phyloP scores from a whole-genome alignment of 495 filamentous ascomycete species.

The Parathielavia hyrcaniae region DNA sequence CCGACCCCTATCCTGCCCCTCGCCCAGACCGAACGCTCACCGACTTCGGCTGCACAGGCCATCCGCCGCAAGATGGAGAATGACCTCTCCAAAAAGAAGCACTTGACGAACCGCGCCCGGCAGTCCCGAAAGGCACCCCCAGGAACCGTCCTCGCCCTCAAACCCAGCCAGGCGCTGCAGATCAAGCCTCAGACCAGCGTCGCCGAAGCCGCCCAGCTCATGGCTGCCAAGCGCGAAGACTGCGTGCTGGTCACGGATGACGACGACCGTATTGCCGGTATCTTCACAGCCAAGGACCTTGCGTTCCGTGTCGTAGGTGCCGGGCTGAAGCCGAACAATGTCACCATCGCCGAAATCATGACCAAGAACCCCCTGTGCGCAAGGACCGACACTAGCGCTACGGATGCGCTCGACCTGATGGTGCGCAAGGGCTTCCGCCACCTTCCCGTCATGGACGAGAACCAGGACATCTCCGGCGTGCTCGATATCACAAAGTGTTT shows the following conservation, averaged over 20 bases:
- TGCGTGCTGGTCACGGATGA: conserved; percentile 99
- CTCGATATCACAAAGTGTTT: conserved; percentile 99
- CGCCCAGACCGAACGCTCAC: conserved; percentile 6
- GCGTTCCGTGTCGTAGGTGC: conserved; percentile 93
- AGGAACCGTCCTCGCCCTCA: conserved; percentile 89
- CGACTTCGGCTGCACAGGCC: conserved; percentile 53
- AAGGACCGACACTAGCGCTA: conserved; percentile 94
- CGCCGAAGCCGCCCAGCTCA: conserved; percentile 93
- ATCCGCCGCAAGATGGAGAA: conserved; percentile 95
- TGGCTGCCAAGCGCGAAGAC: conserved; percentile 98
- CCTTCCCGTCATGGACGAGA: conserved; percentile 98
- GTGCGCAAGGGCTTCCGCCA: conserved; percentile 96
- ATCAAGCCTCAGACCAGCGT: conserved; percentile 95
- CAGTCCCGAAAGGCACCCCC: conserved; percentile 89
- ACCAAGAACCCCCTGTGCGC: conserved; percentile 98
- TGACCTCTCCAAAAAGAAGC: conserved; percentile 96
- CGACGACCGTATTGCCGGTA: conserved; percentile 93
- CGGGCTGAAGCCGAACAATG: conserved; percentile 80
- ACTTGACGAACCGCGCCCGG: conserved; percentile 64
- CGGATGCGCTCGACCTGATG: conserved; percentile 95
- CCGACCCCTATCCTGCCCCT: background rate
- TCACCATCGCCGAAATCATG: conserved; percentile 98
- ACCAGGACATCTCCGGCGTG: conserved; percentile 97
- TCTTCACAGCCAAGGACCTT: conserved; percentile 98
- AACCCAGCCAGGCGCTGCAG: conserved; percentile 90